Percentiles rank a stretch among this genome's conserved stretches.
These are phyloP conservation scores for Penicillium canariense DNA, from an alignment of 495 filamentous ascomycete genomes.

Conservation along the genomic window DNA sequence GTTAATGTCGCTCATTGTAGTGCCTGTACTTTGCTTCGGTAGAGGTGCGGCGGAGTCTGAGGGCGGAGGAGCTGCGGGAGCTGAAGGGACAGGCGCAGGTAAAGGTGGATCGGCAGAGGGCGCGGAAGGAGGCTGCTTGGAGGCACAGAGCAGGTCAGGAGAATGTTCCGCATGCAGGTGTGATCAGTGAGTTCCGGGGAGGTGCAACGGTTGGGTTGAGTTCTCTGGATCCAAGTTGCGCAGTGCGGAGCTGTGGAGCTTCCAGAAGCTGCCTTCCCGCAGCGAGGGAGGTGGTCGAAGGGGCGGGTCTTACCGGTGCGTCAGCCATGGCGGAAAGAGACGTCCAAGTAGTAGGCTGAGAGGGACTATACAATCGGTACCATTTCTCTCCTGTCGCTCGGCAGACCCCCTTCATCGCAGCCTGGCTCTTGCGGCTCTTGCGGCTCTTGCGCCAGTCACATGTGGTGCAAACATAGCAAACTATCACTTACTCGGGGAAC, in stretches of 20 bases:
- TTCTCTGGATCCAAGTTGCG: slow-evolving; percentile 14
- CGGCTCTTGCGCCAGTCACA: neutral
- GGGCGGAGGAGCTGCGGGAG: neutral
- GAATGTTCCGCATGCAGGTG: neutral
- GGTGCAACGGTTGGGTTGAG: neutral
- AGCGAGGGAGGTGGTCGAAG: neutral
- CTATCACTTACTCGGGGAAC: slow-evolving; percentile 15
- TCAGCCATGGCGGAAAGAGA: slow-evolving; percentile 6
- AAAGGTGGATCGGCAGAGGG: neutral
- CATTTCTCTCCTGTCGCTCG: neutral
- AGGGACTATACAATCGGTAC: neutral
- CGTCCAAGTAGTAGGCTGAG: neutral
- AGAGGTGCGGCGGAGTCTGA: neutral
- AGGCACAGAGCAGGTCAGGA: neutral
- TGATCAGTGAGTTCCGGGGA: neutral
- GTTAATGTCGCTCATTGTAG: slow-evolving; percentile 25
- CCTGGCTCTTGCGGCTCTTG: neutral
- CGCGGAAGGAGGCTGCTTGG: neutral
- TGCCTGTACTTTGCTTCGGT: slow-evolving; percentile 5
- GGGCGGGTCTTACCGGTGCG: slow-evolving; percentile 7
- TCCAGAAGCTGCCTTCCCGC: slow-evolving; percentile 9
- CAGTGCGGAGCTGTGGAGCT: slow-evolving; percentile 27
- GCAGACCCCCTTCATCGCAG: neutral
- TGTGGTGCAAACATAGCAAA: slow-evolving; percentile 31
- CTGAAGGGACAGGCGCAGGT: neutral